These are phyloP conservation scores for Entomophthora muscae DNA, from an alignment of 371 early-diverging fungal species.

Conservation along the genomic window DNA sequence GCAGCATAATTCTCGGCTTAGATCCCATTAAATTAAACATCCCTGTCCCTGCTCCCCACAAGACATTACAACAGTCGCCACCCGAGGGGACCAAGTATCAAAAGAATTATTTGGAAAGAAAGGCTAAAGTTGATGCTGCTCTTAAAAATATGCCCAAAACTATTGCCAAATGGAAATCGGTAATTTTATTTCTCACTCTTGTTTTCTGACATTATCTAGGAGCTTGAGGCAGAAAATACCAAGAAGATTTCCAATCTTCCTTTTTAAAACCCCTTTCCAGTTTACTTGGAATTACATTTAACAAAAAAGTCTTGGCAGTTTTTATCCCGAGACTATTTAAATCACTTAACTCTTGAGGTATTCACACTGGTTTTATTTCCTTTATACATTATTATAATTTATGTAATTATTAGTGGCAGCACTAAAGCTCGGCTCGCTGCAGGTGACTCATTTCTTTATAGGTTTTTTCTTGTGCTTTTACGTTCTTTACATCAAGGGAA, in stretches of 20 bases:
- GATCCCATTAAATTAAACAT: constrained; percentile 23
- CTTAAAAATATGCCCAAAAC: constrained; percentile 23
- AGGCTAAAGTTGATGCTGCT: constrained; percentile 17
- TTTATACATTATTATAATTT: too few relatives aligned
- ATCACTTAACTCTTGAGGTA: too few relatives aligned
- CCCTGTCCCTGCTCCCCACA: constrained; percentile 10
- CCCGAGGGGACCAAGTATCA: constrained; percentile 30
- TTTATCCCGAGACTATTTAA: too few relatives aligned
- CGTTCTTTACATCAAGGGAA: too few relatives aligned
- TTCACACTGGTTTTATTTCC: too few relatives aligned
- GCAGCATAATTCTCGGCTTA: constrained; percentile 16
- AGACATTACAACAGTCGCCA: constrained; percentile 15
- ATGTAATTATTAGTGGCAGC: too few relatives aligned
- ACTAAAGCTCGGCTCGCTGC: too few relatives aligned
- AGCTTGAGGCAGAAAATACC: constrained; percentile 1
- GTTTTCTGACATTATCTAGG: not conserved
- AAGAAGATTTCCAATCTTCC: constrained; percentile 4
- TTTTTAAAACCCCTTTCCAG: too few relatives aligned
- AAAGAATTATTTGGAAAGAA: constrained; percentile 18
- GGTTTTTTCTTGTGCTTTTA: too few relatives aligned
- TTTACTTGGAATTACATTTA: too few relatives aligned
- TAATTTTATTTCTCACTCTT: constrained; percentile 4
- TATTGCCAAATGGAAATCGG: constrained; percentile 25
- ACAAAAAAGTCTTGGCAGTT: too few relatives aligned
- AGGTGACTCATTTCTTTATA: too few relatives aligned